These are phyloP conservation scores for Oryza longistaminata DNA, from an alignment of 176 grass and related monocot genomes.

Conservation along the genomic window DNA sequence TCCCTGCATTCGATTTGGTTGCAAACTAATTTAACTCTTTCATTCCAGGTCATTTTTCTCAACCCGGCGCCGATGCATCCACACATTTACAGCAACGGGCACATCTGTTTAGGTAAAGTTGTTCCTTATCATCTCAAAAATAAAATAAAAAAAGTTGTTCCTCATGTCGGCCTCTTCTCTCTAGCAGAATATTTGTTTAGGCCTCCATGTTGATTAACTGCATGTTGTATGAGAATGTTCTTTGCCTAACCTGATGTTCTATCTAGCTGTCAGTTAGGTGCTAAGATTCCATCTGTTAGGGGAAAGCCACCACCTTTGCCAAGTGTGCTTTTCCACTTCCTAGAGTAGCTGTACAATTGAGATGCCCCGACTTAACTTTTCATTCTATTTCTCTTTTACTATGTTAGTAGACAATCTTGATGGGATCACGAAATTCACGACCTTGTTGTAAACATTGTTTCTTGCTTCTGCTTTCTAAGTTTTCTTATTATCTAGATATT, in stretches of 20 bases:
- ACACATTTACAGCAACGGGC: slow-evolving; percentile 97
- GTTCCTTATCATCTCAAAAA: neutral
- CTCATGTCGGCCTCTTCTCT: slow-evolving; percentile 11
- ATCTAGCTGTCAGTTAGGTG: slow-evolving; percentile 49
- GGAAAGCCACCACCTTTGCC: slow-evolving; percentile 38
- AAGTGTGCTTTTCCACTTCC: slow-evolving; percentile 24
- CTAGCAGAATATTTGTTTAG: slow-evolving; percentile 6
- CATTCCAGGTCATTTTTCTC: slow-evolving; percentile 84
- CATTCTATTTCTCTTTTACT: neutral
- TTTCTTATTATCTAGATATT: slow-evolving; percentile 20
- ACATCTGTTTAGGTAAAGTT: slow-evolving; percentile 92
- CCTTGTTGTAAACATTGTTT: neutral
- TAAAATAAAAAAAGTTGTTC: slow-evolving; percentile 17
- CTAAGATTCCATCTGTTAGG: slow-evolving; percentile 42
- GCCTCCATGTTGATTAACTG: slow-evolving; percentile 13
- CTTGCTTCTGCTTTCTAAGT: neutral
- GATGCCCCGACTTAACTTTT: slow-evolving; percentile 16
- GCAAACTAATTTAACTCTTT: slow-evolving; percentile 3
- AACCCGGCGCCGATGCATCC: slow-evolving; percentile 86
- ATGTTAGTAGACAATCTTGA: neutral
- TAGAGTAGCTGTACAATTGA: slow-evolving; percentile 18
- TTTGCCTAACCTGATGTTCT: slow-evolving; percentile 42
- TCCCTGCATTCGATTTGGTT: slow-evolving; percentile 11
- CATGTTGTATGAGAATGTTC: slow-evolving; percentile 15
- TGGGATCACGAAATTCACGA: neutral